Conservation (phyloP, 352 stramenopile genomes). For the Halophytophthora batemanensis region DNA sequence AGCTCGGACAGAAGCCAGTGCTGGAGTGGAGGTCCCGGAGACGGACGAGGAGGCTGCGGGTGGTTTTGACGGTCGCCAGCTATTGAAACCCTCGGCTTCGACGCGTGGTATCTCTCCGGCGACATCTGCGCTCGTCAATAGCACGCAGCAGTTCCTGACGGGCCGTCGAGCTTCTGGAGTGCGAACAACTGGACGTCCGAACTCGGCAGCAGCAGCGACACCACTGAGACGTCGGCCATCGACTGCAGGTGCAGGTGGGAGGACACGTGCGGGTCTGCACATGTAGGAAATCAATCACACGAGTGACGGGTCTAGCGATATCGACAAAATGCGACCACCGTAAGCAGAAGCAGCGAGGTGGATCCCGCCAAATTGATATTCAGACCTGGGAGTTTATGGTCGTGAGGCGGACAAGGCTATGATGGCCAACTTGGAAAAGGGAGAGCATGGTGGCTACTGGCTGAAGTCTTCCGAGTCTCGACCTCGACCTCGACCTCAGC, state of each 20-base stretch:
- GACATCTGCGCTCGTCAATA: constrained; percentile 4
- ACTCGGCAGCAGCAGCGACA: constrained; percentile 18
- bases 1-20: neutral
- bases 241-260: constrained; percentile 4
- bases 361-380: neutral
- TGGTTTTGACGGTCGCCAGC: constrained; percentile 18
- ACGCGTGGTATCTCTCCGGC: neutral
- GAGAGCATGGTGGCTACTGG: too few relatives aligned
- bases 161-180: neutral
- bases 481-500: constrained; percentile 32
- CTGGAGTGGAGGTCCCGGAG: constrained; percentile 12
- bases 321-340: neutral
- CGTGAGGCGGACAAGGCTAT: too few relatives aligned
- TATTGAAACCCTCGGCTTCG: neutral
- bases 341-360: neutral
- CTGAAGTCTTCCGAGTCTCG: neutral
- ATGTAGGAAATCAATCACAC: neutral
- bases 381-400: too few relatives aligned
- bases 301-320: neutral
- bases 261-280: constrained; percentile 7
- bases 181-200: constrained; percentile 16
- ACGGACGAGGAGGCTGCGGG: constrained; percentile 8
- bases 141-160: constrained; percentile 10
- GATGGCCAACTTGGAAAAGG: neutral
- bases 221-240: neutral